A percentile compares a stretch with the other conserved stretches of the same genome.
Conservation (phyloP, 371 early-diverging fungal genomes). For the Mortierella sp. region DNA sequence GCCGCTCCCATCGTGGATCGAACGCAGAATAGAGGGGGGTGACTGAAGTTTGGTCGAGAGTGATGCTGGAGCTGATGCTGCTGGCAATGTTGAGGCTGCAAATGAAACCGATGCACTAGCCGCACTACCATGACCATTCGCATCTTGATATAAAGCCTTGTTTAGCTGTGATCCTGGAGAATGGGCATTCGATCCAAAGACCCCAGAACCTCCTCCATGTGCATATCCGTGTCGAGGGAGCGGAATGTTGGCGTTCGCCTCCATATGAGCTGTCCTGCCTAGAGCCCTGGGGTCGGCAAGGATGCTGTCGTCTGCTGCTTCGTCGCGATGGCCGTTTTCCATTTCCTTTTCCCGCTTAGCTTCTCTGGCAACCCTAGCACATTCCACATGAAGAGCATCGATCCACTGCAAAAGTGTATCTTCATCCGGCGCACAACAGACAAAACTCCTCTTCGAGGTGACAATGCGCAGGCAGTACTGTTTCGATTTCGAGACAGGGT, state of each 20-base stretch:
- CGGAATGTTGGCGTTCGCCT: neutral
- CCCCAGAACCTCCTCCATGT: neutral
- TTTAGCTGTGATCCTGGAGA: slow-evolving; percentile 7
- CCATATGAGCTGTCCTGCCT: slow-evolving; percentile 28
- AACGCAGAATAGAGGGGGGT: neutral
- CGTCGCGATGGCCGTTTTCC: neutral
- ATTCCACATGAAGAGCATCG: slow-evolving; percentile 69
- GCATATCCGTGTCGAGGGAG: neutral
- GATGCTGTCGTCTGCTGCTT: slow-evolving; percentile 11
- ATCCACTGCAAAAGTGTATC: slow-evolving; percentile 77
- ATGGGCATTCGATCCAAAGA: neutral
- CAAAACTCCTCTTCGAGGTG: slow-evolving; percentile 77
- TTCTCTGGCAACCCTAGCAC: slow-evolving; percentile 58
- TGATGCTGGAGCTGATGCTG: neutral
- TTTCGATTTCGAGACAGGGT: slow-evolving; percentile 71
- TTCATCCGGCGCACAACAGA: slow-evolving; percentile 75
- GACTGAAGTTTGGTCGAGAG: slow-evolving; percentile 8
- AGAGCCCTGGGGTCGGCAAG: slow-evolving; percentile 34
- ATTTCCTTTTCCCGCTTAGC: slow-evolving; percentile 54
- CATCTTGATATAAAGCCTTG: slow-evolving; percentile 11
- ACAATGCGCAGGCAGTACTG: slow-evolving; percentile 83
- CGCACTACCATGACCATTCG: neutral
- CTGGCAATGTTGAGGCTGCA: neutral
- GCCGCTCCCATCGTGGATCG: neutral
- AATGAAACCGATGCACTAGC: neutral